Base-by-base conservation (phyloP, 805 yeast species). In the Ogataea nonfermentans region DNA sequence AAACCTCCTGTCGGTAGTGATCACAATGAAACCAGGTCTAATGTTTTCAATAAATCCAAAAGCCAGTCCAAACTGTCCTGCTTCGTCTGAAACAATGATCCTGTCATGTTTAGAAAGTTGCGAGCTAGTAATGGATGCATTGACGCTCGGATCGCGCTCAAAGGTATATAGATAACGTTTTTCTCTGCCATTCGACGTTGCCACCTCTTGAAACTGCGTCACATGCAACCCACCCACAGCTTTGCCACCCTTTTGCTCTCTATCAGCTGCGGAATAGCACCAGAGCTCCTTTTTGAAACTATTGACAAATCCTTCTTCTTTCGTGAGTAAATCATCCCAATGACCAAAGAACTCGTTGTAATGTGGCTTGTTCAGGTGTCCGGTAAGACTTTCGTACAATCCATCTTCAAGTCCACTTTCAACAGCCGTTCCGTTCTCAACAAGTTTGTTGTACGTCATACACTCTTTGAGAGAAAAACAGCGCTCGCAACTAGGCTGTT, bases 21-120 rank as follows among this genome's bases (percentile, higher is more conserved):
- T 59, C 1, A 66, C 63, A 2, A 88, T 56, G 6, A 58, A 49
- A 6, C 66, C 65, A 0, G 67, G 61, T 6, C 71, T 63, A 0
- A 84, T 62, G 3, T 56, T 49, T 5, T 65, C 61, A 4, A 89
- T 69, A 30, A 57, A 61, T 0, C 95, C 96, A 35, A 69, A 70
- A 1, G 88, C 78, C 16, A 90, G 53, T 0, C 86, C 84, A 58
- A 81, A 81, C 56, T 84, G 87, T 1, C 95, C 95, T 0, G 58
- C 44, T 51, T 86, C 95, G 57, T 85, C 95, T 54, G 96, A 88
- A 1, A 89, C 65, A 11, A 84, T 68, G 1, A 90, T 73, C 27
- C 78, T 67, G 54, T 90, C 96, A 46, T 74, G 70, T 26, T 69
- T 65, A 0, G 65, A 37, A 2, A 88, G 51, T 42, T 82, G 87